Evolutionary conservation across 495 filamentous ascomycete species (phyloP).

Genomic region (Cryomyces minteri): DNA sequence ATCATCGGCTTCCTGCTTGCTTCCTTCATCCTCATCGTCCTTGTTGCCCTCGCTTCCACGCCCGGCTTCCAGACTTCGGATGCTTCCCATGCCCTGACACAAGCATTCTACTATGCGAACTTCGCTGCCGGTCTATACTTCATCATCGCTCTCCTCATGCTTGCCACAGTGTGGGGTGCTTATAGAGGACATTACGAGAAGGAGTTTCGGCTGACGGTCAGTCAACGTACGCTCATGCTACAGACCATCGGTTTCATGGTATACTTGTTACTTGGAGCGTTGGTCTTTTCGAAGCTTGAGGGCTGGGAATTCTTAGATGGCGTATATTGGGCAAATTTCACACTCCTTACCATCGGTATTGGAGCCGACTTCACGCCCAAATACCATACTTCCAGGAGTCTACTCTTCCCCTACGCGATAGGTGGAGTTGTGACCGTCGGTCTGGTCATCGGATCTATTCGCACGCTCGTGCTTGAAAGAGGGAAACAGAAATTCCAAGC

Average conservation of each 20-base stretch:
- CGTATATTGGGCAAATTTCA: constrained; percentile 72
- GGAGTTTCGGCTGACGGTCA: constrained; percentile 51
- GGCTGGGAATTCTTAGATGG: constrained; percentile 62
- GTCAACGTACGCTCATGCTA: constrained; percentile 71
- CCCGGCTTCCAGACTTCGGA: constrained; percentile 29
- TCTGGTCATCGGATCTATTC: constrained; percentile 63
- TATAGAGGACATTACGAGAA: constrained; percentile 40
- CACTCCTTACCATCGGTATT: constrained; percentile 69
- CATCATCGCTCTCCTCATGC: constrained; percentile 50
- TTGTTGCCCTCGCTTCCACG: constrained; percentile 34
- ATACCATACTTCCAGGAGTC: constrained; percentile 41
- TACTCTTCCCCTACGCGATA: constrained; percentile 66
- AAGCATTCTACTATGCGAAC: constrained; percentile 68
- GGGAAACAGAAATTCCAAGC: constrained; percentile 51
- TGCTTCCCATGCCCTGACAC: constrained; percentile 35
- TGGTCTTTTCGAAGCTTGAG: constrained; percentile 55
- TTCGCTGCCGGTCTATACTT: constrained; percentile 64
- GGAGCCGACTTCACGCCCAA: constrained; percentile 43
- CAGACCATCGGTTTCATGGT: constrained; percentile 66
- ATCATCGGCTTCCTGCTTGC: constrained; percentile 48
- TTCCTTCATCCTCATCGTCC: constrained; percentile 40
- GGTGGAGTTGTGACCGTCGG: constrained; percentile 68
- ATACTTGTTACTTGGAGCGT: constrained; percentile 57
- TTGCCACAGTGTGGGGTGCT: constrained; percentile 50
- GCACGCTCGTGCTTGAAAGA: constrained; percentile 59